These are phyloP conservation scores for Neofusicoccum sp. DNA, from an alignment of 2,329 filamentous ascomycete species.

Conservation along the genomic window DNA sequence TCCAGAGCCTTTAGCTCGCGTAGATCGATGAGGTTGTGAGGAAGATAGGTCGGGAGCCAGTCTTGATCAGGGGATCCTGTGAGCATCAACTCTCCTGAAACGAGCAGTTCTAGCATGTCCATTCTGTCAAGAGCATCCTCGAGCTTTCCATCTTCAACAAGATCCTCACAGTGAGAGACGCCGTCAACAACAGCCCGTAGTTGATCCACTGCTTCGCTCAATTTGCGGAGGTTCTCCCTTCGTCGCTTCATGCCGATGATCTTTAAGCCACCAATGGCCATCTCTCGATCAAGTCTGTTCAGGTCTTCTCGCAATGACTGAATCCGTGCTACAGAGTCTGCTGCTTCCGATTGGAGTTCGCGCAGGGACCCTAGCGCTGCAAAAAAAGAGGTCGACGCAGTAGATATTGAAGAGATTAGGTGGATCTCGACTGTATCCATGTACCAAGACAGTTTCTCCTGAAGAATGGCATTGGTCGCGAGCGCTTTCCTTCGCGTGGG, in stretches of 20 bases:
- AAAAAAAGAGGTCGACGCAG: constrained; percentile 94
- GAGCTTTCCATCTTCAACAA: constrained; percentile 80
- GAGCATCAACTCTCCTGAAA: constrained; percentile 65
- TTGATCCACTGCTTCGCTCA: constrained; percentile 81
- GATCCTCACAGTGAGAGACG: constrained; percentile 71
- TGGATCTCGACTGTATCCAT: constrained; percentile 99
- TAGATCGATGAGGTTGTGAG: constrained; percentile 62
- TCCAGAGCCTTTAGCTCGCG: constrained; percentile 75
- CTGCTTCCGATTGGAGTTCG: constrained; percentile 87
- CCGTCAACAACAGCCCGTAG: constrained; percentile 74
- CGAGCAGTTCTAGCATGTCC: constrained; percentile 73
- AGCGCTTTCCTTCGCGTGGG: constrained; percentile 70
- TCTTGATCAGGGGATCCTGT: constrained; percentile 28
- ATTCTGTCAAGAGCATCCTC: constrained; percentile 77
- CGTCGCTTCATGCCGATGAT: constrained; percentile 80
- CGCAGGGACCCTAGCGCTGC: constrained; percentile 86
- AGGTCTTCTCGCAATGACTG: constrained; percentile 77
- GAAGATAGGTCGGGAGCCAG: constrained; percentile 35
- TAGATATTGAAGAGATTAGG: constrained; percentile 92
- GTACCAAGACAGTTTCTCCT: constrained; percentile 99
- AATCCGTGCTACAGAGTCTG: constrained; percentile 85
- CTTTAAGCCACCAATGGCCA: constrained; percentile 79
- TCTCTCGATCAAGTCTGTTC: constrained; percentile 76
- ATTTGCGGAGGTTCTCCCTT: constrained; percentile 77
- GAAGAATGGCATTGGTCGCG: constrained; percentile 92